Evolutionary conservation across 2,329 filamentous ascomycete genomes (phyloP).

Genomic region (Monosporascus sp.): DNA sequence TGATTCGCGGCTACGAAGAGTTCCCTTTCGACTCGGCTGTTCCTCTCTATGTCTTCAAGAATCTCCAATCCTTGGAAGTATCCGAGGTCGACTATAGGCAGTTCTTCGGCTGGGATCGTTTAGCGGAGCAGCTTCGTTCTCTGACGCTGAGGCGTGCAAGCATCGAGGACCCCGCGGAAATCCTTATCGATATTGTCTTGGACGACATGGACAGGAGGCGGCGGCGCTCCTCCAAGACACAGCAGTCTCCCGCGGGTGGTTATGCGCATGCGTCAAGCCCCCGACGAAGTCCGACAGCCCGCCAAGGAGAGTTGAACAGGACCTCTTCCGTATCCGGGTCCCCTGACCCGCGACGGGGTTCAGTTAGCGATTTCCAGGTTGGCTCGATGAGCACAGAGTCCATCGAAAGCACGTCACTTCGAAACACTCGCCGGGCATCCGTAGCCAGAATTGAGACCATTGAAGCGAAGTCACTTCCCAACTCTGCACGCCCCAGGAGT

Average conservation of each 20-base stretch:
- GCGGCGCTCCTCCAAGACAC: constrained; percentile 79
- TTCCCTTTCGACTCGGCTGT: constrained; percentile 98
- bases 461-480: constrained; percentile 38
- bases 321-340: constrained; percentile 67
- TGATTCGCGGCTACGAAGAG: constrained; percentile 92
- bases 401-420: constrained; percentile 32
- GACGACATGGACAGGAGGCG: constrained; percentile 95
- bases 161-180: constrained; percentile 83
- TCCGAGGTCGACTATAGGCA: constrained; percentile 94
- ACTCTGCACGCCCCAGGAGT: constrained; percentile 59
- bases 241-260: constrained; percentile 71
- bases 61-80: constrained; percentile 87
- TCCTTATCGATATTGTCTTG: constrained; percentile 87
- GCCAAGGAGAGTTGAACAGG: constrained; percentile 61
- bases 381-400: constrained; percentile 57
- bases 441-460: constrained; percentile 44
- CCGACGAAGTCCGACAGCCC: constrained; percentile 57
- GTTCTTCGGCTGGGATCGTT: constrained; percentile 93
- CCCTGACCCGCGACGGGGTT: constrained; percentile 42
- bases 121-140: constrained; percentile 87
- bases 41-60: constrained; percentile 95
- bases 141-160: constrained; percentile 83
- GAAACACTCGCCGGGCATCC: constrained; percentile 37
- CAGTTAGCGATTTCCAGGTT: constrained; percentile 46
- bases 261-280: constrained; percentile 57